These are phyloP conservation scores for Diaporthe australafricana DNA, from an alignment of 2,329 filamentous ascomycete genomes.

Conservation along the genomic window DNA sequence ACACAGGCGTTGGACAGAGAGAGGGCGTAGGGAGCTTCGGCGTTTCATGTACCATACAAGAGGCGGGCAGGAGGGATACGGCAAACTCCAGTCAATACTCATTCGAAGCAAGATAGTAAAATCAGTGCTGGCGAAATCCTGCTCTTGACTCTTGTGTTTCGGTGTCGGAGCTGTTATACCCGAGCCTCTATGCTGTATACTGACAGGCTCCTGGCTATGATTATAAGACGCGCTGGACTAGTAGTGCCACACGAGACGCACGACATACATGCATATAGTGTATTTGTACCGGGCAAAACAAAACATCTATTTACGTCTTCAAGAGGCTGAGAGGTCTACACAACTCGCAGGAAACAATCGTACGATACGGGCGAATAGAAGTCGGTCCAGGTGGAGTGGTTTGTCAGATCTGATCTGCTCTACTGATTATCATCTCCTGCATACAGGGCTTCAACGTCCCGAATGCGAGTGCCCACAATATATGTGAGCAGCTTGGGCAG, in stretches of 20 bases:
- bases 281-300: not conserved
- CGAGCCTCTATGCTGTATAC: not conserved
- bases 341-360: not conserved
- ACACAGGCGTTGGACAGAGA: constrained; percentile 1
- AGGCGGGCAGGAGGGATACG: too few species aligned
- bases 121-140: not conserved
- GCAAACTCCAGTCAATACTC: not conserved
- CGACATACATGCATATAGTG: too few species aligned
- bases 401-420: not conserved
- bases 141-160: not conserved
- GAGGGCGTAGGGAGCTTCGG: constrained; percentile 11
- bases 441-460: not conserved
- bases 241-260: not conserved
- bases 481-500: not conserved
- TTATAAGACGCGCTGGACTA: not conserved
- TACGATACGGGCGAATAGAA: not conserved
- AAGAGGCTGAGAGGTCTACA: too few species aligned
- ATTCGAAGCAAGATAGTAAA: not conserved
- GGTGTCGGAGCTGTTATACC: not conserved
- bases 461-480: not conserved
- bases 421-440: not conserved
- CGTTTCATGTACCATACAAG: too few species aligned
- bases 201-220: too few species aligned
- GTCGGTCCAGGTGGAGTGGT: not conserved
- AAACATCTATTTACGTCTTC: not conserved